Evolutionary conservation across 352 stramenopile species (phyloP).

Genomic region (Pythium volutum): DNA sequence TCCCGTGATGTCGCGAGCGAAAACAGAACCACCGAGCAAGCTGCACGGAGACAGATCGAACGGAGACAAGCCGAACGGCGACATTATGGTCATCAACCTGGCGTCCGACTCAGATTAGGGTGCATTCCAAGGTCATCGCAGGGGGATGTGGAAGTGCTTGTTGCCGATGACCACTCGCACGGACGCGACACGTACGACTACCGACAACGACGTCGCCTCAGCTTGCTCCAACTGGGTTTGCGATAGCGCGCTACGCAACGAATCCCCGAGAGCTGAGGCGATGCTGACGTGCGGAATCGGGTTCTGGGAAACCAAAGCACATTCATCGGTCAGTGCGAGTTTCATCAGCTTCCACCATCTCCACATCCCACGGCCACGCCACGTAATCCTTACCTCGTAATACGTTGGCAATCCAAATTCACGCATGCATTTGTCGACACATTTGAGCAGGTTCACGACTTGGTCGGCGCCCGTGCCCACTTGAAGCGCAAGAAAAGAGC

Average conservation of each 20-base stretch:
- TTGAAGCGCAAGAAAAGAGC: slow-evolving; percentile 65
- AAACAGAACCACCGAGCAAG: not conserved
- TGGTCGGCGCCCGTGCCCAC: slow-evolving; percentile 36
- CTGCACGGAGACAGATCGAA: not conserved
- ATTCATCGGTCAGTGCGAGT: slow-evolving; percentile 7
- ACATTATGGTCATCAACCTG: slow-evolving; percentile 21
- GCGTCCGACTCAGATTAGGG: slow-evolving; percentile 22
- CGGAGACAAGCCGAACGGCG: not conserved
- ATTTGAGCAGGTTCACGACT: slow-evolving; percentile 40
- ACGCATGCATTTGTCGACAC: slow-evolving; percentile 61
- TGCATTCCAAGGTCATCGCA: slow-evolving; percentile 28
- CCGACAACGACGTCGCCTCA: slow-evolving; percentile 13
- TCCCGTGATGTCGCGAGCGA: slow-evolving; percentile 3
- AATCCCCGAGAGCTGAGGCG: slow-evolving; percentile 55
- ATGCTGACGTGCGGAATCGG: slow-evolving; percentile 81
- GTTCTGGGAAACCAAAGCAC: slow-evolving; percentile 33
- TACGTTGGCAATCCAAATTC: slow-evolving; percentile 49
- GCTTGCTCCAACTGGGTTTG: slow-evolving; percentile 28
- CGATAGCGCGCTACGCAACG: slow-evolving; percentile 38
- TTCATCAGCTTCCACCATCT: slow-evolving; percentile 45
- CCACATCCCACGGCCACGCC: slow-evolving; percentile 1
- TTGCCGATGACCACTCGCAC: slow-evolving; percentile 78
- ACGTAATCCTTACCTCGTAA: slow-evolving; percentile 48
- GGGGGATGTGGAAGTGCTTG: slow-evolving; percentile 75
- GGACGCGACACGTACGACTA: slow-evolving; percentile 24